These are phyloP conservation scores for Populus alba DNA, from an alignment of 345 rosid species.

Conservation along the genomic window DNA sequence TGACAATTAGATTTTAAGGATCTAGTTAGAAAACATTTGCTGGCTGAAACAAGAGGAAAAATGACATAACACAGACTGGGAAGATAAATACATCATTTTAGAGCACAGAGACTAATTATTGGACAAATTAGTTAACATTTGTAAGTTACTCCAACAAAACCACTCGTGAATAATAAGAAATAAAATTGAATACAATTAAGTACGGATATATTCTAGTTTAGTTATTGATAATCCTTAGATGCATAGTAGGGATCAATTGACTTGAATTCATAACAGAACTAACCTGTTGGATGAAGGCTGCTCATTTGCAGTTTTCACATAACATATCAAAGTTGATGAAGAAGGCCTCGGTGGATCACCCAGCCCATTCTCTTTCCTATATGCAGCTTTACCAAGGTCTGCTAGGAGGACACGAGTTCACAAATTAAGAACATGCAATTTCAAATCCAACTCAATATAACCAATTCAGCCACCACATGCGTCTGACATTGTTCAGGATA, in stretches of 20 bases:
- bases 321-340: constrained; percentile 20
- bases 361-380: constrained; percentile 31
- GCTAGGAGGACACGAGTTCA: constrained; percentile 23
- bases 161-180: not conserved
- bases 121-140: not conserved
- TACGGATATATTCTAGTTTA: not conserved
- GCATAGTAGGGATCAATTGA: not conserved
- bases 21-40: not conserved
- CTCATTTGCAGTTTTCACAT: constrained; percentile 26
- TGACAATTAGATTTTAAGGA: not conserved
- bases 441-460: not conserved
- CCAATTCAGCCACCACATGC: constrained; percentile 13
- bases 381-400: constrained; percentile 38
- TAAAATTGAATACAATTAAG: not conserved
- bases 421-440: constrained; percentile 19
- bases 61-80: not conserved
- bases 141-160: not conserved
- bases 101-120: not conserved
- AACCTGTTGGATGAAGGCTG: constrained; percentile 26
- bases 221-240: not conserved
- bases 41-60: not conserved
- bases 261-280: not conserved
- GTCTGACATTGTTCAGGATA: constrained; percentile 6
- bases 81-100: not conserved
- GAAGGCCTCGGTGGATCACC: constrained; percentile 18